phyloP scores from a whole-genome alignment of 352 stramenopile genomes.

The Globisporangium emineosum region DNA sequence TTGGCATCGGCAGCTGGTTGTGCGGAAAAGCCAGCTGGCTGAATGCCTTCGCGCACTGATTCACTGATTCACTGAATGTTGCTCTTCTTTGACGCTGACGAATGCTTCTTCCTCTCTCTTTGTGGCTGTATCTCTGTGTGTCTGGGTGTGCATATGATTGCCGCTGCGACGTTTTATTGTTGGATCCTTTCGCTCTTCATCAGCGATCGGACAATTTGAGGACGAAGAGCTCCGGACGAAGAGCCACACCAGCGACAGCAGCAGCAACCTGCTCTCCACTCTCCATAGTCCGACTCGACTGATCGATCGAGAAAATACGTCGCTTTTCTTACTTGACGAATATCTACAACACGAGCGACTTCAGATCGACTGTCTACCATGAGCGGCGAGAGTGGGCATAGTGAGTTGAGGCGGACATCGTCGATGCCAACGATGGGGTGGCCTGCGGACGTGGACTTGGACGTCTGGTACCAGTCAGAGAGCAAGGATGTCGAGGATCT shows the following conservation, averaged over 20 bases:
- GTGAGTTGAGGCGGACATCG: conserved; percentile 17
- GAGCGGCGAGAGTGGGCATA: not conserved
- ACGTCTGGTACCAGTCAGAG: conserved; percentile 72
- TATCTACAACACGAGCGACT: not conserved
- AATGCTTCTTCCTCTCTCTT: not conserved
- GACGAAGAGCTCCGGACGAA: conserved; percentile 5
- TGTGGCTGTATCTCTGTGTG: not conserved
- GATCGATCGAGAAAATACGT: not conserved
- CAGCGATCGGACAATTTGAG: conserved; percentile 1
- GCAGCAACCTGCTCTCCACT: not conserved
- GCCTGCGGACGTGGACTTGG: conserved; percentile 73
- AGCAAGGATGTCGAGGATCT: conserved; percentile 68
- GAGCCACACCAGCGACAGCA: not conserved
- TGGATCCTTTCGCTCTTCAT: conserved; percentile 5
- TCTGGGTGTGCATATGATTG: not conserved
- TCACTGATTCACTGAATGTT: not conserved
- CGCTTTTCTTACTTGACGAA: not conserved
- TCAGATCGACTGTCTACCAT: conserved; percentile 8
- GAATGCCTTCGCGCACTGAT: not conserved
- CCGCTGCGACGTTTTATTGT: conserved; percentile 2
- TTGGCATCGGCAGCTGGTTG: not conserved
- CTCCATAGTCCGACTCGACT: conserved; percentile 8
- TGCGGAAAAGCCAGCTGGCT: conserved; percentile 5
- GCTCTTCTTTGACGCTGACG: conserved; percentile 2
- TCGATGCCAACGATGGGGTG: conserved; percentile 39